Percentiles rank a stretch among this genome's conserved stretches.
phyloP scores from a whole-genome alignment of 495 filamentous ascomycete genomes.

The Penicillium cinerascens region DNA sequence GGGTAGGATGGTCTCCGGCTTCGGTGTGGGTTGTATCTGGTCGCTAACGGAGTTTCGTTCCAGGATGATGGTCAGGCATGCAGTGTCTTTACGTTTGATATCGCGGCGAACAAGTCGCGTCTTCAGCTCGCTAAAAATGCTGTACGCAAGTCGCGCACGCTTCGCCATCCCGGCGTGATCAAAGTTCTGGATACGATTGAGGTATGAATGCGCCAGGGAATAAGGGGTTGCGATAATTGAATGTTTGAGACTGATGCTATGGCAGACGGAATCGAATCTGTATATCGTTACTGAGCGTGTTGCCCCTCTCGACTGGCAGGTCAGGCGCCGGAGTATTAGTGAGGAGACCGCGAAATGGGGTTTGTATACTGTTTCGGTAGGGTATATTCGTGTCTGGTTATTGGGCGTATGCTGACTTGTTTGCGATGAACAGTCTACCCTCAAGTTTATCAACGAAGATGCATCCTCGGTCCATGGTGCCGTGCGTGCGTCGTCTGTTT shows the following conservation, averaged over 20 bases:
- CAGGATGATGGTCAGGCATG: constrained; percentile 91
- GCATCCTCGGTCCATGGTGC: constrained; percentile 86
- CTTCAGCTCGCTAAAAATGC: constrained; percentile 89
- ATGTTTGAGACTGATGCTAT: neutral
- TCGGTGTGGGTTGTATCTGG: neutral
- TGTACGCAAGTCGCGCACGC: constrained; percentile 81
- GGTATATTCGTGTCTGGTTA: neutral
- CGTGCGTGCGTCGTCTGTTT: constrained; percentile 79
- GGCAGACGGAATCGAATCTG: constrained; percentile 82
- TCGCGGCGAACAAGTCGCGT: constrained; percentile 69
- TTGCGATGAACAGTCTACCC: constrained; percentile 58
- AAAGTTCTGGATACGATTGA: constrained; percentile 92
- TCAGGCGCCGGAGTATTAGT: constrained; percentile 75
- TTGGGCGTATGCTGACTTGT: constrained; percentile 2
- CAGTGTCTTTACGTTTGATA: constrained; percentile 95
- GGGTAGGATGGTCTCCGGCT: constrained; percentile 52
- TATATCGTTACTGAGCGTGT: constrained; percentile 94
- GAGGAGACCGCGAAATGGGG: constrained; percentile 96
- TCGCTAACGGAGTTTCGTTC: neutral
- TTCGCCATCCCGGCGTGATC: constrained; percentile 91
- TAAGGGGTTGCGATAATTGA: neutral
- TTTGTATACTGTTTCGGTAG: constrained; percentile 76
- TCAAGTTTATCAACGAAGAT: constrained; percentile 95
- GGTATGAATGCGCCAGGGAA: constrained; percentile 44
- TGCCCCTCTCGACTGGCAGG: constrained; percentile 78